Base-by-base conservation (phyloP, 768 basidiomycete species). In the Trametes villosa region DNA sequence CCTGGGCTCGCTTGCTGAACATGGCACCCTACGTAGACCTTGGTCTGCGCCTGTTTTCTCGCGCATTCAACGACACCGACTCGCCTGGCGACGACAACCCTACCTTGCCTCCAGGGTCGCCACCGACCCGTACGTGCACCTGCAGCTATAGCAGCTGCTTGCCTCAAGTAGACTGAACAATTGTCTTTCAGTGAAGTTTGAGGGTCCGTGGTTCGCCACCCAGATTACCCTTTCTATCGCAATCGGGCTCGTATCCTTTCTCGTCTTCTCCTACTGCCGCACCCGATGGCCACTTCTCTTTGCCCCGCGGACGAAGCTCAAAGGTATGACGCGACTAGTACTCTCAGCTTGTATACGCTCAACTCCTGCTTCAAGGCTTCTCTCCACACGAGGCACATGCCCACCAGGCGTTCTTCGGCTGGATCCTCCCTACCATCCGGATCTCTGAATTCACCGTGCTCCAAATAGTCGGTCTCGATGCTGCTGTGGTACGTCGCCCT, bases 381-480 rank as follows among this genome's bases (percentile, higher is more conserved):
- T 96, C 94, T 4, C 94, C 94, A 20, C 92, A 94, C 65, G 94
- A 96, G 73, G 94, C 91, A 0, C 94, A 96, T 70, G 86, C 87
- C 3, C 89, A 92, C 67, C 81, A 85, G 60, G 86, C 89, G 0
- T 92, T 97, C 77, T 94, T 97, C 75, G 94, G 94, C 26, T 99
- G 97, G 96, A 91, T 99, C 53, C 75, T 96, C 66, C 96, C 96
- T 1, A 98, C 96, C 0, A 82, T 98, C 42, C 79, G 83, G 59
- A 94, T 89, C 0, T 95, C 92, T 45, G 96, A 99, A 71, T 95
- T 92, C 62, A 91, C 94, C 0, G 86, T 99, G 3, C 80, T 99
- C 2, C 95, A 98, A 74, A 96, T 97, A 50, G 96, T 99, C 13
- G 96, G 96, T 0, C 77, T 99, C 41, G 96, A 99, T 74, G 96